Base-by-base conservation (phyloP, 495 filamentous ascomycete species). In the Penicillium dipodomyicola region DNA sequence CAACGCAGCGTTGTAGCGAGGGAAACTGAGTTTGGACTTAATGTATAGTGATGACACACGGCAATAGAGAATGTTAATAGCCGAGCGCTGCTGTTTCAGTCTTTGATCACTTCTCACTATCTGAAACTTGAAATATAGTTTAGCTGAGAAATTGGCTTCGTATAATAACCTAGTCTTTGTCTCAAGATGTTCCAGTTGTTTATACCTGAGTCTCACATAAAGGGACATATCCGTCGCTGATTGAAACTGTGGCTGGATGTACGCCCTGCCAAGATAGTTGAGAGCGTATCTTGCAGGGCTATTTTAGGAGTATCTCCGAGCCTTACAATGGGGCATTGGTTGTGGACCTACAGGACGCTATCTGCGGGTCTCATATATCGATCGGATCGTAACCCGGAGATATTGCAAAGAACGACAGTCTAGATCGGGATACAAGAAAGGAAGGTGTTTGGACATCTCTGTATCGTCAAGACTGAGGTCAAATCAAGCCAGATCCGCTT, bases 1-100 rank as follows among this genome's bases (percentile, higher is more conserved):
- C 45, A 56, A 37, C 42, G 54, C 45, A 56, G 54, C 54, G 54
- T 56, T 30, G 54, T 49, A 54, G 46, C 30, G 3, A 20, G 3
- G 17, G 30, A 2, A 15, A 9, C 25, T 47, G 42, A 4, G 25
- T 37, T 54, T n/a, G 20, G 4, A 14, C 19, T 3, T 17, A 12
- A 23, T 45, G 22, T 22, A 14, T 54, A 19, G 2, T 23, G 43
- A 46, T 30, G 42, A 37, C 27, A 15, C 30, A 37, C n/a, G n/a
- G 22, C 32, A 30, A 37, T 39, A 6, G 30, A 30, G 2, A 39
- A 39, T 20, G 30, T 33, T 39, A 47, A 20, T 29, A 37, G 4
- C 41, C 43, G 43, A 47, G 47, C 52, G 3, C 15, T 39, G n/a
- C 14, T 35, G 52, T 54, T 54, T 37, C 42, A 54, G 22, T 54